Evolutionary conservation across 257 asterid genomes (phyloP).

Genomic region (Eucommia ulmoides): DNA sequence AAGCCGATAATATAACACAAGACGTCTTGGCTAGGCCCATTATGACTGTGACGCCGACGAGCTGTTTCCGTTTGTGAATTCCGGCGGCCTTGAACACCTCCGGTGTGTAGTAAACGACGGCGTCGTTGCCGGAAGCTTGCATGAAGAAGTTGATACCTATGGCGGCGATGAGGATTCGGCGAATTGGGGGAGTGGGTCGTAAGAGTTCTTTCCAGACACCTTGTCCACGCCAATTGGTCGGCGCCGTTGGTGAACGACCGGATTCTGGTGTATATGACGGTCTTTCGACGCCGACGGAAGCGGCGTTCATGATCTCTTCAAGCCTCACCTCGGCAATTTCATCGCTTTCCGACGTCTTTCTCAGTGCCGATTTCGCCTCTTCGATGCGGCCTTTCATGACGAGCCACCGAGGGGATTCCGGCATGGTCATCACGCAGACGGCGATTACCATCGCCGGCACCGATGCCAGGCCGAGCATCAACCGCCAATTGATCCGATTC

Average conservation of each 20-base stretch:
- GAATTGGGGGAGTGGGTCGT: constrained; percentile 34
- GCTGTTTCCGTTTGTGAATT: constrained; percentile 28
- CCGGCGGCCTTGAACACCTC: constrained; percentile 70
- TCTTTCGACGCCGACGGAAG: constrained; percentile 5
- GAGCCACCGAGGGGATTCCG: constrained; percentile 89
- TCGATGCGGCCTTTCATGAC: constrained; percentile 44
- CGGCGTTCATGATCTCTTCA: constrained; percentile 35
- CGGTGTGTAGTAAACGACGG: constrained; percentile 82
- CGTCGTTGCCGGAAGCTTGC: constrained; percentile 92
- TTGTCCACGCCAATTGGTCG: constrained; percentile 27
- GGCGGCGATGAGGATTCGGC: constrained; percentile 51
- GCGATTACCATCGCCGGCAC: constrained; percentile 52
- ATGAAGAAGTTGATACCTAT: constrained; percentile 81
- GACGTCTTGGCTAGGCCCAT: constrained; percentile 59
- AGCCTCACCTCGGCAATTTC: constrained; percentile 48
- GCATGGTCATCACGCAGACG: constrained; percentile 50
- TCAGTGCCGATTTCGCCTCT: constrained; percentile 44
- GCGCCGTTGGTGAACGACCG: background rate
- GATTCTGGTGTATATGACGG: too few relatives aligned
- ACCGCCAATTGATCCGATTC: constrained; percentile 42
- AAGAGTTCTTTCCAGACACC: constrained; percentile 64
- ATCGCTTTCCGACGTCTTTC: constrained; percentile 39
- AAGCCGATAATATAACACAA: constrained; percentile 55
- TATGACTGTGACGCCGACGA: constrained; percentile 55
- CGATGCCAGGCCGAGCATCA: constrained; percentile 78